A percentile compares a stretch with the other conserved stretches of the same genome.
Conservation (phyloP, 768 basidiomycete genomes). For the Hemileccinum impolitum region DNA sequence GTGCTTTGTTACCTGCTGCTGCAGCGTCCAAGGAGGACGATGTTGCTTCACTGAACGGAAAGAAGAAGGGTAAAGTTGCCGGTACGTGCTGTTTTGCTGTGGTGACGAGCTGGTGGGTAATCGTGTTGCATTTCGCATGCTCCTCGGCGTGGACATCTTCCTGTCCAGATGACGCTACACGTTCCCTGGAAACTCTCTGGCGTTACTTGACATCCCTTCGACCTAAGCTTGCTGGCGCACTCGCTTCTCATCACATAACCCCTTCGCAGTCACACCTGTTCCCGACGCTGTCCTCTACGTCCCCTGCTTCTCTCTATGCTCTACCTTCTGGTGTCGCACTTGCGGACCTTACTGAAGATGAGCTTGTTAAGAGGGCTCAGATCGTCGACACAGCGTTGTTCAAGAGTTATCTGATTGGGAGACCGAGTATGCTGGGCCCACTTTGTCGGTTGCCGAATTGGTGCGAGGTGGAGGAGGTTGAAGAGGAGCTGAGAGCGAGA, state of each 20-base stretch:
- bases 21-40: conserved; percentile 58
- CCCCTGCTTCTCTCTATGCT: conserved; percentile 70
- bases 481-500: conserved; percentile 76
- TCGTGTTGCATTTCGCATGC: neutral
- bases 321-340: conserved; percentile 72
- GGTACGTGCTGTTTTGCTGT: conserved; percentile 30
- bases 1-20: conserved; percentile 39
- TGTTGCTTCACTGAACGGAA: conserved; percentile 46
- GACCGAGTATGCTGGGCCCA: conserved; percentile 78
- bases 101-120: neutral
- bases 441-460: conserved; percentile 91
- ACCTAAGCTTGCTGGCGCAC: conserved; percentile 77
- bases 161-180: conserved; percentile 52
- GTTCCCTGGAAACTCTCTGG: conserved; percentile 84
- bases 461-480: conserved; percentile 95
- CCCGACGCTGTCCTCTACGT: conserved; percentile 66
- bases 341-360: conserved; percentile 70
- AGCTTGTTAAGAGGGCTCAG: conserved; percentile 85
- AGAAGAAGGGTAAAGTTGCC: conserved; percentile 29
- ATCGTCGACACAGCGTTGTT: conserved; percentile 95
- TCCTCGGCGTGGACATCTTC: neutral
- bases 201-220: conserved; percentile 88
- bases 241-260: conserved; percentile 65
- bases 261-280: conserved; percentile 67
- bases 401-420: conserved; percentile 82